Conservation (phyloP, 140 eudicot genomes). For the Senecio squalidus region DNA sequence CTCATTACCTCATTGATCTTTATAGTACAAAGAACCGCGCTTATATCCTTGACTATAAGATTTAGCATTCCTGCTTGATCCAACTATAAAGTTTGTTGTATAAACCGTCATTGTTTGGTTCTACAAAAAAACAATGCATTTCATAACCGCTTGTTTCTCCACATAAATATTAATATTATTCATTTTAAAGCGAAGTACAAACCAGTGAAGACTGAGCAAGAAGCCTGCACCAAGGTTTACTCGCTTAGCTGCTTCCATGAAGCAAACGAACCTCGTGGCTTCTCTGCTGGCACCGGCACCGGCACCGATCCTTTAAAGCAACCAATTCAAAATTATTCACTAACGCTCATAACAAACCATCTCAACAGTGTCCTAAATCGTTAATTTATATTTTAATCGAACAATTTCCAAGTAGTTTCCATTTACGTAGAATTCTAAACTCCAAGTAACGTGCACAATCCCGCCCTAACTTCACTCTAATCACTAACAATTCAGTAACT, state of each 20-base stretch:
- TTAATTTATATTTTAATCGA: background rate
- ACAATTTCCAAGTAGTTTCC: background rate
- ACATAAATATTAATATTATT: background rate
- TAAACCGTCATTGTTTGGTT: constrained; percentile 39
- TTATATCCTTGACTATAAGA: constrained; percentile 53
- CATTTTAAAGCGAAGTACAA: constrained; percentile 9
- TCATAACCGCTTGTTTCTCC: background rate
- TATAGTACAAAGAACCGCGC: constrained; percentile 44
- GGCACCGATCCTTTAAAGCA: constrained; percentile 40
- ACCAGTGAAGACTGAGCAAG: constrained; percentile 66
- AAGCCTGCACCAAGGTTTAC: constrained; percentile 81
- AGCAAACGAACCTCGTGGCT: constrained; percentile 41
- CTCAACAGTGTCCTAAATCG: constrained; percentile 5
- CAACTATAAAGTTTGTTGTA: constrained; percentile 47
- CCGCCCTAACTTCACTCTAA: no score
- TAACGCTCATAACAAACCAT: constrained; percentile 1
- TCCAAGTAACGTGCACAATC: no score
- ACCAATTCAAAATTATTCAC: background rate
- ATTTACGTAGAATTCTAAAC: no score
- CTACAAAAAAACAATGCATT: constrained; percentile 41
- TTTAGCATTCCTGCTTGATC: constrained; percentile 58
- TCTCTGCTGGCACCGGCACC: constrained; percentile 42
- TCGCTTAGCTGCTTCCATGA: constrained; percentile 62
- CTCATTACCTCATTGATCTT: constrained; percentile 56
- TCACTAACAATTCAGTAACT: no score